Evolutionary conservation across 805 yeast genomes (phyloP), one percentile per base, ranked within the genome.

Genomic region (Saturnispora dispora): DNA sequence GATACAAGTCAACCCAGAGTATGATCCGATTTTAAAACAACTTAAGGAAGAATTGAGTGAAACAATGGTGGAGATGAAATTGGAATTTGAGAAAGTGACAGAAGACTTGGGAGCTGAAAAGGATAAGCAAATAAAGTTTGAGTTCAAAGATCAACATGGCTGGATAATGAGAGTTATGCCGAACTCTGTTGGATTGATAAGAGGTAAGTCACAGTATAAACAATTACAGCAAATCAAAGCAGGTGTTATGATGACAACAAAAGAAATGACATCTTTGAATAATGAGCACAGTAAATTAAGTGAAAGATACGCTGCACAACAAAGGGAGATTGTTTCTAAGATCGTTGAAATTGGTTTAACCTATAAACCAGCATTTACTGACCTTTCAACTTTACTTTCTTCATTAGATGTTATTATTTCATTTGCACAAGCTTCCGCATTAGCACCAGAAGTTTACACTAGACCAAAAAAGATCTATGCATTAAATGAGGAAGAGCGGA

Each of bases 141-240:
- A 93, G 64, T 80, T 85, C 51, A 96, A 91, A 63, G 85, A 78
- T 55, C 79, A 77, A 27, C 95, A 88, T 65, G 97, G 97, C 20
- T 90, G 96, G 95, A 88, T 96, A 65, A 79, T 91, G 75, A 75
- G 98, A 58, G 77, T 93, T 22, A 93, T 99, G 1, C 78, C 99
- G 65, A 83, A 80, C 51, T 98, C 93, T 61, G 90, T 96, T 2
- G 74, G 84, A 10, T 83, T 85, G 20, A 72, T 93, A 53, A 78
- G 98, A 59, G 78, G 77, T 11, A 55, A 55, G 37, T 73, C 72
- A 52, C 75, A 78, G 39, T 90, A 83, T 63, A 76, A 76, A 48
- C 97, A 93, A 65, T 71, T 91, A 43, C 86, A 89, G 48, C 91
- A 97, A 0, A 95, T 88, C 30, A 93, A 93, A 64, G 96, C 96